Conservation (phyloP, 2,329 filamentous ascomycete genomes). For the Uncinocarpus reesii region DNA sequence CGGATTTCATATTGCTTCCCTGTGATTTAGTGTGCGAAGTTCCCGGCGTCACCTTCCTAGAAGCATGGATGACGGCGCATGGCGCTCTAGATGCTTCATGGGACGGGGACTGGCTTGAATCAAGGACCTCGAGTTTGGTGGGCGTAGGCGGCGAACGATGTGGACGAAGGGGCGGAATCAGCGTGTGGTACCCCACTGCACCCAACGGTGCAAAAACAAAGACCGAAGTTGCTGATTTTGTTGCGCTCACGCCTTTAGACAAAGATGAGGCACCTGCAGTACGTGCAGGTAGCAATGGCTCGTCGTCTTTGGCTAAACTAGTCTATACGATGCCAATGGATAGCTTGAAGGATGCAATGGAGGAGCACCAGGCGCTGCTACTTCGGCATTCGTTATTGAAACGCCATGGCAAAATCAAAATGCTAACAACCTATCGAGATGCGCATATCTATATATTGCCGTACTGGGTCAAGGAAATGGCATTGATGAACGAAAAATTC, state of each 20-base stretch:
- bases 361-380: slow-evolving; percentile 56
- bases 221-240: slow-evolving; percentile 85
- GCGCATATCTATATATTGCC: slow-evolving; percentile 94
- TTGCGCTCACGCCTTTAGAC: slow-evolving; percentile 63
- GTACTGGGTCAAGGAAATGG: slow-evolving; percentile 77
- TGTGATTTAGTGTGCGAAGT: slow-evolving; percentile 91
- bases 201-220: slow-evolving; percentile 57
- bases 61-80: slow-evolving; percentile 84
- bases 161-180: slow-evolving; percentile 65
- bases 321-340: slow-evolving; percentile 84
- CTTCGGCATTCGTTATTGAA: slow-evolving; percentile 66
- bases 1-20: slow-evolving; percentile 81
- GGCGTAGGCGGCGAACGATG: slow-evolving; percentile 46
- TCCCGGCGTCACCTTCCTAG: slow-evolving; percentile 67
- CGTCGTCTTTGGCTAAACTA: slow-evolving; percentile 60
- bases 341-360: slow-evolving; percentile 71
- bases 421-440: slow-evolving; percentile 77
- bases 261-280: slow-evolving; percentile 42
- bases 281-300: slow-evolving; percentile 36
- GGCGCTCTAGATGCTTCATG: slow-evolving; percentile 55
- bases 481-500: slow-evolving; percentile 66
- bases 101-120: slow-evolving; percentile 36
- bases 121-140: slow-evolving; percentile 34
- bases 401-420: slow-evolving; percentile 63
- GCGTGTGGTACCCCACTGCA: slow-evolving; percentile 86